These are phyloP conservation scores for Fistulinella prunicolor DNA, from an alignment of 768 basidiomycete genomes.

Conservation along the genomic window DNA sequence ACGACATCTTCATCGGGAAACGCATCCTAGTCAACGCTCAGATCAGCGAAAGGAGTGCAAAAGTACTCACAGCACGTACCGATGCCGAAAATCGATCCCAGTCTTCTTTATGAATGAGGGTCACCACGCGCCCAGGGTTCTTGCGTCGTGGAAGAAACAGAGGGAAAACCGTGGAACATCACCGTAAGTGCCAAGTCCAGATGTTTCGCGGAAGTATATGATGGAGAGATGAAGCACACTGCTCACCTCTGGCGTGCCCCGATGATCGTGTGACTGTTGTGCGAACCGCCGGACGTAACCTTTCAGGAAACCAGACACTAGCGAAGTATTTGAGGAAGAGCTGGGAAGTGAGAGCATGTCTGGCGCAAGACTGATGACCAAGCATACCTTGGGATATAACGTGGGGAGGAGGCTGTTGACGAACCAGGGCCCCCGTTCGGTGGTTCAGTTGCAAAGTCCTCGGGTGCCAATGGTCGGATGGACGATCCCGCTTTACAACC, in stretches of 20 bases:
- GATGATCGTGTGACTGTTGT: slow-evolving; percentile 89
- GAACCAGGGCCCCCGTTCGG: too few relatives aligned
- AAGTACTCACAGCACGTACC: slow-evolving; percentile 37
- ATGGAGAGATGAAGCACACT: too few relatives aligned
- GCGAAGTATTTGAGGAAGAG: not conserved
- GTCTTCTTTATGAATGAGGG: slow-evolving; percentile 81
- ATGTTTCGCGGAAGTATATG: too few relatives aligned
- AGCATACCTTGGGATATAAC: slow-evolving; percentile 60
- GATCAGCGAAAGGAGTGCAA: not conserved
- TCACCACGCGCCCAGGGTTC: slow-evolving; percentile 88
- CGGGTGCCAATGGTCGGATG: too few relatives aligned
- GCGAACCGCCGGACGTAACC: slow-evolving; percentile 90
- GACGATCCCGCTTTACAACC: not conserved
- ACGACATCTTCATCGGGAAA: slow-evolving; percentile 32
- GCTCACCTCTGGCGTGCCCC: slow-evolving; percentile 79
- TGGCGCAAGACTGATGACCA: too few relatives aligned
- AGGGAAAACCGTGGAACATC: too few relatives aligned
- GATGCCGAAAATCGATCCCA: slow-evolving; percentile 77
- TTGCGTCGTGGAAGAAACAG: slow-evolving; percentile 28
- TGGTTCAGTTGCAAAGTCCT: not conserved
- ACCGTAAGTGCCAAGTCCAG: too few relatives aligned
- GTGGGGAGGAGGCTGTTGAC: slow-evolving; percentile 75
- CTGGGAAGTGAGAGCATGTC: not conserved
- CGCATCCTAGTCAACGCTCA: slow-evolving; percentile 19
- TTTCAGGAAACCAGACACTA: slow-evolving; percentile 82